Evolutionary conservation across 441 rosid species (phyloP).

Genomic region (Eruca vesicaria): DNA sequence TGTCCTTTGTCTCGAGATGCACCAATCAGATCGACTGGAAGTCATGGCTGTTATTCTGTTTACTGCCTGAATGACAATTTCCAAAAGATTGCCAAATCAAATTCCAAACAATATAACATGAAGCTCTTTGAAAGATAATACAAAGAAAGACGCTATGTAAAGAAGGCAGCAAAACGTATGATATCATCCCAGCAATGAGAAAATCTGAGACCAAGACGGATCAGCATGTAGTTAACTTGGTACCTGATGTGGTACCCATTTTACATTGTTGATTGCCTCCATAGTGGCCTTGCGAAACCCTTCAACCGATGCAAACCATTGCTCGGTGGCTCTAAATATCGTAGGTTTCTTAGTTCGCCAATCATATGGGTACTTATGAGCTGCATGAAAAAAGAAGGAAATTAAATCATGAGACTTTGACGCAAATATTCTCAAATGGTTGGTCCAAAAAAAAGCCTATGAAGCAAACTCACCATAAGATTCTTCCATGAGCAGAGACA

Average conservation of each 20-base stretch:
- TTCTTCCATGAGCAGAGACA: slow-evolving; percentile 83
- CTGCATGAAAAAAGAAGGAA: slow-evolving; percentile 45
- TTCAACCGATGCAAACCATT: slow-evolving; percentile 99
- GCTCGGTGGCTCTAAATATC: slow-evolving; percentile 98
- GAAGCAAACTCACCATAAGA: slow-evolving; percentile 62
- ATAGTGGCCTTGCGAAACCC: slow-evolving; percentile 78
- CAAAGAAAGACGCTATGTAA: slow-evolving; percentile 4
- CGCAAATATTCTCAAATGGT: slow-evolving; percentile 1
- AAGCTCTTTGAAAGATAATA: slow-evolving; percentile 7
- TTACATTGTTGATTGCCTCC: slow-evolving; percentile 81
- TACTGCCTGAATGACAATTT: slow-evolving; percentile 58
- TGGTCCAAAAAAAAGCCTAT: slow-evolving; percentile 1
- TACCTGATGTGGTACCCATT: slow-evolving; percentile 98
- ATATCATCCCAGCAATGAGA: slow-evolving; percentile 6
- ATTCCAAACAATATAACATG: slow-evolving; percentile 6
- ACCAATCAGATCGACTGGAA: slow-evolving; percentile 96
- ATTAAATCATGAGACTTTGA: slow-evolving; percentile 13
- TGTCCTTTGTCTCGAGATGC: slow-evolving; percentile 95
- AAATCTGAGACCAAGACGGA: not conserved
- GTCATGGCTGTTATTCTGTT: slow-evolving; percentile 96
- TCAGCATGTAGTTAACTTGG: slow-evolving; percentile 24
- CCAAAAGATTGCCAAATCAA: slow-evolving; percentile 29
- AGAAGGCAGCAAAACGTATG: not conserved
- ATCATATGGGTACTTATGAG: slow-evolving; percentile 95
- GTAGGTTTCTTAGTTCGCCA: slow-evolving; percentile 98